Conservation (phyloP, 495 filamentous ascomycete species). For the Entonaema liquescens region DNA sequence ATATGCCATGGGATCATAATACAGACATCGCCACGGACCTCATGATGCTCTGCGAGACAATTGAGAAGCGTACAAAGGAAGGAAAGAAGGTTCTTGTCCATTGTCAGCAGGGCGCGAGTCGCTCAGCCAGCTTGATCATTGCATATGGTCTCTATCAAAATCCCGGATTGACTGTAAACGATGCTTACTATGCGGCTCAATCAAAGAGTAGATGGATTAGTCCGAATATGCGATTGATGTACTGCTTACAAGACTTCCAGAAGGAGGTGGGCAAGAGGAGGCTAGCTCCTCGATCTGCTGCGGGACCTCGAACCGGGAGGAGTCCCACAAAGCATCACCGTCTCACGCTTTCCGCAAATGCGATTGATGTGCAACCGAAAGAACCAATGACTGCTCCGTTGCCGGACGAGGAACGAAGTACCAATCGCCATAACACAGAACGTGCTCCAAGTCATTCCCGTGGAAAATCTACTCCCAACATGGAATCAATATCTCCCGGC, state of each 20-base stretch:
- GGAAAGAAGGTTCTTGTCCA: slow-evolving; percentile 92
- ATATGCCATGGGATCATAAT: slow-evolving; percentile 97
- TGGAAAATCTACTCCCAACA: slow-evolving; percentile 52
- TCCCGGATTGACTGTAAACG: slow-evolving; percentile 84
- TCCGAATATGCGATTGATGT: slow-evolving; percentile 98
- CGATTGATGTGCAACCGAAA: slow-evolving; percentile 54
- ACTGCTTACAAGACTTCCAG: slow-evolving; percentile 93
- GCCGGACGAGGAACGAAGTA: slow-evolving; percentile 50
- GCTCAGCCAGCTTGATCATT: slow-evolving; percentile 95
- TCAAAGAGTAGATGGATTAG: slow-evolving; percentile 92
- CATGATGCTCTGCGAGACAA: slow-evolving; percentile 81
- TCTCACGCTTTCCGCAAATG: slow-evolving; percentile 61
- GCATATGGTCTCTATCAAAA: slow-evolving; percentile 96
- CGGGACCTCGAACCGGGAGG: slow-evolving; percentile 57
- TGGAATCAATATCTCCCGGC: slow-evolving; percentile 61
- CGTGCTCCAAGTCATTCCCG: slow-evolving; percentile 49
- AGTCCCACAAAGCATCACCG: slow-evolving; percentile 62
- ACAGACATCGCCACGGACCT: slow-evolving; percentile 92
- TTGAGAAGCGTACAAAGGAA: slow-evolving; percentile 78
- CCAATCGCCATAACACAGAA: slow-evolving; percentile 35
- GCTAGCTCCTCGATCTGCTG: slow-evolving; percentile 50
- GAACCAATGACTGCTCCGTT: slow-evolving; percentile 62
- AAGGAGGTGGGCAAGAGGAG: slow-evolving; percentile 67
- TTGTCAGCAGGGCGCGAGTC: slow-evolving; percentile 94
- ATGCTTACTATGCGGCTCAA: slow-evolving; percentile 92